Evolutionary conservation across 441 rosid genomes (phyloP).

Genomic region (Iberis amara): DNA sequence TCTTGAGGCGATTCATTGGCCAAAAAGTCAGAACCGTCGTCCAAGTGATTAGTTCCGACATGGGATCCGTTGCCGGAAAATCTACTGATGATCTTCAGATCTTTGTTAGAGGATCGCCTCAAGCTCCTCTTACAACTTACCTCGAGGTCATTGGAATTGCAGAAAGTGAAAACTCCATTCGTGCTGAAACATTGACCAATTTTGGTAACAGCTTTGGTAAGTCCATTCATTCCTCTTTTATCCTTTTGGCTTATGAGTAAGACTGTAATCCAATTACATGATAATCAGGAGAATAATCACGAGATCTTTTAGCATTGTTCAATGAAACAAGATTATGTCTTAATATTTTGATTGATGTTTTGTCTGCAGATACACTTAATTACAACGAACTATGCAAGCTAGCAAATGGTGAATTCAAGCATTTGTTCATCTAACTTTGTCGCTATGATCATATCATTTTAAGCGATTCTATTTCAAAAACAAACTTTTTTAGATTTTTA

Average conservation of each 20-base stretch:
- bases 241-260: too few species aligned
- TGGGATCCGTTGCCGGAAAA: constrained; percentile 51
- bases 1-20: constrained; percentile 50
- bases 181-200: constrained; percentile 67
- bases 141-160: constrained; percentile 89
- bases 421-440: constrained; percentile 52
- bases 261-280: too few species aligned
- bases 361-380: constrained; percentile 47
- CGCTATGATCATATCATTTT: not conserved
- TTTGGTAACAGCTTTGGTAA: constrained; percentile 78
- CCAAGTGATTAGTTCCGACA: constrained; percentile 55
- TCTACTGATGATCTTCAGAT: constrained; percentile 68
- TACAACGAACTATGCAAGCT: constrained; percentile 86
- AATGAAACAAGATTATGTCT: not conserved
- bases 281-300: too few species aligned
- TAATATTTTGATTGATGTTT: not conserved
- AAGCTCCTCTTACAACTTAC: constrained; percentile 46
- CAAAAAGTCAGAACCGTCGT: constrained; percentile 73
- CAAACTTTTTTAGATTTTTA: not conserved
- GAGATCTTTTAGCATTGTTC: not conserved
- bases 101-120: constrained; percentile 51
- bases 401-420: constrained; percentile 73
- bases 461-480: not conserved
- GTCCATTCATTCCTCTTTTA: not conserved
- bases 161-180: constrained; percentile 56